Base-by-base conservation (phyloP, 2,329 filamentous ascomycete genomes). In the Exophiala aquamarina region DNA sequence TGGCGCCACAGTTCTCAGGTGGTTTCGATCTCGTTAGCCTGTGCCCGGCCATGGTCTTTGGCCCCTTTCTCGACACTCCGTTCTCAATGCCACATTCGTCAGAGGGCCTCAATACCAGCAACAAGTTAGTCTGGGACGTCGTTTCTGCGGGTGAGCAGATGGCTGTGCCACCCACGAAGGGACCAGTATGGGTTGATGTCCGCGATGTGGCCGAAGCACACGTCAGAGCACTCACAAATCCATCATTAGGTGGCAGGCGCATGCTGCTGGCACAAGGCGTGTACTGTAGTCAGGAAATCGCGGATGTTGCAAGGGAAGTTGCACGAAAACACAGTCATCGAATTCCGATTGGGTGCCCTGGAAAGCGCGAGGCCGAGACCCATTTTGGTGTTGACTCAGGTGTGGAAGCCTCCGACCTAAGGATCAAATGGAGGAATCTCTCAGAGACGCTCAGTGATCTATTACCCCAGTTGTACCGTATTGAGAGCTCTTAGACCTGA, bases 361-460 rank as follows among this genome's bases (percentile, higher is more conserved):
- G 61, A 8, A 53, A 49, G 19, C 53, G 61, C 3, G 49, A 59
- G 41, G 52, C 48, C 2, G 49, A 53, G 20, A 59, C 57, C 1
- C 61, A 64, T 55, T 64, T 65, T 42, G 39, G 78, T 55, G 61
- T 79, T 66, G 60, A 81, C 75, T 50, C 76, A 11, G 77, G 65
- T 1, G 75, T 71, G 38, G 69, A 62, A 23, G 67, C 64, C 6
- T 70, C 66, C 8, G 73, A 64, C 44, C 71, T 66, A n/a, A 77
- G 65, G 2, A 75, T 60, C 4, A 76, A 64, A 20, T 63, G 58
- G 43, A 54, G 53, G 41, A 28, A 23, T 21, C 39, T 62, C 32
- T 41, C 55, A 21, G 55, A 60, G 17, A 57, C 54, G 4, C 46
- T 62, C 26, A 36, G 51, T 14, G 55, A 55, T 4, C 37, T 62